Evolutionary conservation across 2,329 filamentous ascomycete genomes (phyloP), one percentile per base, ranked within the genome.

Genomic region (Botrytis sinoallii): DNA sequence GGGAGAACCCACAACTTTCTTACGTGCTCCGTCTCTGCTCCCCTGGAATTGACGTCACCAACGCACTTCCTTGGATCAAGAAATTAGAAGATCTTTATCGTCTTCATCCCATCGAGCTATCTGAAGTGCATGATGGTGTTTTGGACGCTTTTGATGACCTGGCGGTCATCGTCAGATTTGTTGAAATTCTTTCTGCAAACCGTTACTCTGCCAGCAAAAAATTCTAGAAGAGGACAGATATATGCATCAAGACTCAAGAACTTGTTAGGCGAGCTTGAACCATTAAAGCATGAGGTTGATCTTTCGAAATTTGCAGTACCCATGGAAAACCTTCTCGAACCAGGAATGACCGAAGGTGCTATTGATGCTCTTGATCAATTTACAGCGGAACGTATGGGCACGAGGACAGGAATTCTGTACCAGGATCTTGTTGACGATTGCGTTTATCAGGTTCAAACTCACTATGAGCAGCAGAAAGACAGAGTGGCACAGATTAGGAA

Each of bases 1-100:
- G 79, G 16, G 77, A 79, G 0, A 76, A 86, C 38, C 81, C 83
- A 2, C 83, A 85, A 44, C 77, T 86, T 4, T 81, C 84, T 71
- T 84, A 84, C 74, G 76, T 87, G 32, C 77, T 87, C 9, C 83
- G 82, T 3, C 83, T 87, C 1, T 87, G 84, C 68, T 82, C 85
- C 10, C 70, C 79, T 0, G 81, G 83, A 0, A 83, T 80, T 0
- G 83, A 77, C 9, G 79, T 82, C 59, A 35, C 77, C 0, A 81
- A 82, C 20, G 82, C 85, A 1, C 75, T 81, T 3, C 76, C 83
- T 1, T 86, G 83, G 83, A 78, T 86, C 35, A 78, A 82, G 71
- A 84, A 84, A 70, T 75, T 87, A 8, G 79, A 79, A 3, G 79
- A 82, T 2, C 78, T 86, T 1, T 81, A 86, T 73, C 74, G 75